Conservation (phyloP, 805 yeast species). For the Candida chauliodis region DNA sequence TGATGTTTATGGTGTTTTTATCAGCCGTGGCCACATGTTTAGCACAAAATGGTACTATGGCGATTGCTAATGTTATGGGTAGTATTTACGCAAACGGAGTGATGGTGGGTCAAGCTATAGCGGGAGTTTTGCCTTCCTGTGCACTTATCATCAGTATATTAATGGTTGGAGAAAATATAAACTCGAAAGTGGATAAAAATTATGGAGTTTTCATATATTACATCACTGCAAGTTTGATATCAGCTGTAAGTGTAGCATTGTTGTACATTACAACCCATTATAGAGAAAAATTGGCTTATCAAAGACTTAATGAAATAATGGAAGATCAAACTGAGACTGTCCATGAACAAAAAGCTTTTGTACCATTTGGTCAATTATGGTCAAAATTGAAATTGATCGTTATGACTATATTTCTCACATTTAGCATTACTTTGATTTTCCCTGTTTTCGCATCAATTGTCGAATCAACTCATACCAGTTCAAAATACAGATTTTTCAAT, state of each 20-base stretch:
- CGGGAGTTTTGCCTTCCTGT: slow-evolving; percentile 88
- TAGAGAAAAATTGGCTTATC: slow-evolving; percentile 20
- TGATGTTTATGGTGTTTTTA: slow-evolving; percentile 60
- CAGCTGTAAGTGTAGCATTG: slow-evolving; percentile 38
- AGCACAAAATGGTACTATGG: slow-evolving; percentile 89
- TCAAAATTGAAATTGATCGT: slow-evolving; percentile 60
- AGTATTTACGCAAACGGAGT: slow-evolving; percentile 80
- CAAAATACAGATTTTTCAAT: slow-evolving; percentile 37
- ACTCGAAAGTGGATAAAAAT: slow-evolving; percentile 30
- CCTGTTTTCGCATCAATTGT: slow-evolving; percentile 86
- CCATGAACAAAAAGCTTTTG: slow-evolving; percentile 30
- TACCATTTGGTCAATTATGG: slow-evolving; percentile 63
- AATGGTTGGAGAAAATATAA: slow-evolving; percentile 30
- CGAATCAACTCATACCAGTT: slow-evolving; percentile 42
- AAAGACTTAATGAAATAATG: slow-evolving; percentile 14
- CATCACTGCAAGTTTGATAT: slow-evolving; percentile 48
- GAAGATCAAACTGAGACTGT: slow-evolving; percentile 12
- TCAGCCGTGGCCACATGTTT: slow-evolving; percentile 76
- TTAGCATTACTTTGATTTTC: slow-evolving; percentile 71
- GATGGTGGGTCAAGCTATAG: slow-evolving; percentile 92
- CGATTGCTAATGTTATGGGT: slow-evolving; percentile 75
- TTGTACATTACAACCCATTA: slow-evolving; percentile 32
- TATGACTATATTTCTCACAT: slow-evolving; percentile 67
- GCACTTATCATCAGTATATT: slow-evolving; percentile 57
- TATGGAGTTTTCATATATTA: slow-evolving; percentile 46